Evolutionary conservation across 2,329 filamentous ascomycete genomes (phyloP), one percentile per base, ranked within the genome.

Genomic region (Colletotrichum neosansevieriae): DNA sequence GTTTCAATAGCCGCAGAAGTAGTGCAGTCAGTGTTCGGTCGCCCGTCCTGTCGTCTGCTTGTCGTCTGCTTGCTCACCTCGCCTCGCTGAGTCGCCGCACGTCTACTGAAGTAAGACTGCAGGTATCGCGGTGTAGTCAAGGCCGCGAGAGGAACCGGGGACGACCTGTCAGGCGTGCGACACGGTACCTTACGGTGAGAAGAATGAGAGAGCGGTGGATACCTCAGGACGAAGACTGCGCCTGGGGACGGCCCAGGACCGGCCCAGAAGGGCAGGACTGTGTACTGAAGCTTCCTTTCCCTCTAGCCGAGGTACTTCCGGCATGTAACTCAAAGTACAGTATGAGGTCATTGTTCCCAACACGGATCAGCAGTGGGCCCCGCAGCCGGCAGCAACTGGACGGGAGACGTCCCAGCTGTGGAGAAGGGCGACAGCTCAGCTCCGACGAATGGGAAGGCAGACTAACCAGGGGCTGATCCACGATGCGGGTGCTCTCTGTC

Each of bases 321-420:
- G 42, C 7, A 57, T 12, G 45, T 40, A 36, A 11, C 9, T 3
- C 10, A 13, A 40, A 11, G 40, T n/a, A 59, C 60, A 68, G 60
- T 59, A 59, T 68, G 65, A 68, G 61, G 65, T 68, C 65, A 68
- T 65, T 42, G 34, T 58, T 56, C 29, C 4, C 47, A 15, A 42
- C 61, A 68, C 65, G 65, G 54, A 68, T n/a, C 54, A 15, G 3
- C 5, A 3, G 47, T 65, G 54, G 65, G 49, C 40, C 32, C 29
- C 21, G 54, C 36, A 45, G 36, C 24, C 64, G 50, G 50, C 51
- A 67, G 44, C 63, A 56, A 38, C 45, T 63, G 63, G 58, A 38
- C 45, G 58, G 63, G 58, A 36, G 49, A 63, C 59, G 36, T 67
- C 40, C 59, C 45, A 58, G 53, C 6, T 53, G 45, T 54, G 64